These are phyloP conservation scores for Paspalum notatum DNA, from an alignment of 176 grass and related monocot genomes.

Conservation along the genomic window DNA sequence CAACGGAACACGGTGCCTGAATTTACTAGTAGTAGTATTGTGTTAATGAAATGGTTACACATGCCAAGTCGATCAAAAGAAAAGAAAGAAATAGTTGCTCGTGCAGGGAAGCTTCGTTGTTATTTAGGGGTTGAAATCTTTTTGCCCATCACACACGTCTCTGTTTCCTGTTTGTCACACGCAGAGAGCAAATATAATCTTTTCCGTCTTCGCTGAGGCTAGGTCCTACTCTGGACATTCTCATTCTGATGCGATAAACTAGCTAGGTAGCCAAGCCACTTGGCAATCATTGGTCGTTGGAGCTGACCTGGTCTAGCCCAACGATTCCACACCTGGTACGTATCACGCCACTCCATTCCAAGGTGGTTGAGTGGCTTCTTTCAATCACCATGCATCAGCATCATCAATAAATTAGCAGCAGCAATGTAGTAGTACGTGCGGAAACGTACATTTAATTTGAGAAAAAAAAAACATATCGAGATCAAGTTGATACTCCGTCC, in stretches of 20 bases:
- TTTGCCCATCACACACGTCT: neutral
- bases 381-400: constrained; percentile 30
- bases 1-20: no score
- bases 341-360: constrained; percentile 21
- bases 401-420: neutral
- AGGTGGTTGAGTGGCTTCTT: constrained; percentile 40
- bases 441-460: no score
- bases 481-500: neutral
- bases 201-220: neutral
- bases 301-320: constrained; percentile 16
- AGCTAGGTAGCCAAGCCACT: neutral
- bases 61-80: no score
- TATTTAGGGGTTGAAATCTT: neutral
- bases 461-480: neutral
- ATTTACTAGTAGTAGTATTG: no score
- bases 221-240: constrained; percentile 29
- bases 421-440: neutral
- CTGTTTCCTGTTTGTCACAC: neutral
- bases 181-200: neutral
- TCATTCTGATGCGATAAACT: constrained; percentile 40
- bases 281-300: constrained; percentile 37
- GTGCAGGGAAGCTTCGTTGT: neutral
- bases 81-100: neutral
- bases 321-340: constrained; percentile 31
- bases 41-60: no score